These are phyloP conservation scores for Erodium maritimum DNA, from an alignment of 345 rosid species.

Conservation along the genomic window DNA sequence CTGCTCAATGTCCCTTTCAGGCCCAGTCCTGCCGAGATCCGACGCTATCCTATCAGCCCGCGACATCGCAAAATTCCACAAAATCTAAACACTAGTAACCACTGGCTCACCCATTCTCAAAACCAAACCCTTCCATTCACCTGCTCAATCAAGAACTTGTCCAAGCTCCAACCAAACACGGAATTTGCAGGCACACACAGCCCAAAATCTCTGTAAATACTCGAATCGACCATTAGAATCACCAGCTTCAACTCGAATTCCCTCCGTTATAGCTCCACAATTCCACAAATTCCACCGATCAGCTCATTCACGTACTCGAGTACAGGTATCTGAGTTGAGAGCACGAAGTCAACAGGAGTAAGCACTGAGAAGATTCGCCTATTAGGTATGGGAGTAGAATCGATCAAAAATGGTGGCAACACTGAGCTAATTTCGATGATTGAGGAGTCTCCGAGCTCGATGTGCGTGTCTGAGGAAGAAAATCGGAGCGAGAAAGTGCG, in stretches of 20 bases:
- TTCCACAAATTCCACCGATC: no score
- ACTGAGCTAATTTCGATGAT: not conserved
- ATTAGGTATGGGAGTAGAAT: no score
- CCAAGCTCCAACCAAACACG: no score
- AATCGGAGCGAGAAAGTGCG: constrained; percentile 20
- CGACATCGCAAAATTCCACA: constrained; percentile 21
- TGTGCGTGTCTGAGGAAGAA: constrained; percentile 9
- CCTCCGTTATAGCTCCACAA: no score
- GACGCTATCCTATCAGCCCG: constrained; percentile 73
- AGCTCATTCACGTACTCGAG: no score
- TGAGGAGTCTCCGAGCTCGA: constrained; percentile 1
- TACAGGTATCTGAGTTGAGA: no score
- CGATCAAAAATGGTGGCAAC: not conserved
- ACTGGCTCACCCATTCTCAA: constrained; percentile 27
- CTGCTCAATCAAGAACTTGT: not conserved
- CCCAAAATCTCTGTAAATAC: no score
- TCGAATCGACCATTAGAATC: no score
- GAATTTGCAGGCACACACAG: no score
- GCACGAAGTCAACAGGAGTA: no score
- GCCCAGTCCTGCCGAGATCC: constrained; percentile 79
- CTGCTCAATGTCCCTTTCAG: constrained; percentile 95
- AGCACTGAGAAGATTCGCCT: no score
- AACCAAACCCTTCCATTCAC: constrained; percentile 29
- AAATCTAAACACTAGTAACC: constrained; percentile 4
- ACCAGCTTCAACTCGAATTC: no score